Evolutionary conservation across 1,284 basidiomycete species (phyloP), one percentile per base, ranked within the genome.

Genomic region (Laetiporus sulphureus): DNA sequence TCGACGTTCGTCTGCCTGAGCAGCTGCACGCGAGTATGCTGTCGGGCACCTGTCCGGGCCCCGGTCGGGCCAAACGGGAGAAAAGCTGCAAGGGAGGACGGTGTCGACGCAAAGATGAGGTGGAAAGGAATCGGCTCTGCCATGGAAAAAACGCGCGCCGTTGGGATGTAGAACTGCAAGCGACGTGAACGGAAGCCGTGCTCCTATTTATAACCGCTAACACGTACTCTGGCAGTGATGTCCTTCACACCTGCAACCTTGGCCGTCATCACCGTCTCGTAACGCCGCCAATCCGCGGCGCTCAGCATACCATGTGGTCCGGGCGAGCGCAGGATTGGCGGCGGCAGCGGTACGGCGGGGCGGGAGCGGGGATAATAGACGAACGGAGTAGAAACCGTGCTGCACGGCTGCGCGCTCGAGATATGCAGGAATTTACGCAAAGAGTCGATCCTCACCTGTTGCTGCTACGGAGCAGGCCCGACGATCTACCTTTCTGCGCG

Each of bases 1-100:
- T 85, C 81, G 11, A 84, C 79, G 13, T 68, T 71, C 2, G 73
- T 71, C 57, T 85, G 83, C 41, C 83, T 67, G 54, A 83, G 66
- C n/a, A 84, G 50, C 49, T 80, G 72, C 15, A 86, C 61, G 10
- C 69, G 71, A 8, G 77, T 82, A 38, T 63, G 60, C 33, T 67
- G 72, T 47, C 64, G 71, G 43, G 55, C n/a, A 59, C 45, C 13
- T 63, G 47, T 4, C 60, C 53, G n/a, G 48, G 61, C 51, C 18
- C 65, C 51, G 7, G 65, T 66, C 2, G 81, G 82, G 19, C 68
- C 72, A 32, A 71, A 69, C 5, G 81, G 77, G 32, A 79, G 57
- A 52, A 80, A 83, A 7, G 72, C 64, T 1, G 74, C 73, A n/a
- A 86, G 63, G 10, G 77, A 74, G 33, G 66, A 58, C 0, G 71